Percentiles rank a stretch among this genome's conserved stretches.
Conservation (phyloP, 1,284 basidiomycete genomes). For the Puccinia sorghi region DNA sequence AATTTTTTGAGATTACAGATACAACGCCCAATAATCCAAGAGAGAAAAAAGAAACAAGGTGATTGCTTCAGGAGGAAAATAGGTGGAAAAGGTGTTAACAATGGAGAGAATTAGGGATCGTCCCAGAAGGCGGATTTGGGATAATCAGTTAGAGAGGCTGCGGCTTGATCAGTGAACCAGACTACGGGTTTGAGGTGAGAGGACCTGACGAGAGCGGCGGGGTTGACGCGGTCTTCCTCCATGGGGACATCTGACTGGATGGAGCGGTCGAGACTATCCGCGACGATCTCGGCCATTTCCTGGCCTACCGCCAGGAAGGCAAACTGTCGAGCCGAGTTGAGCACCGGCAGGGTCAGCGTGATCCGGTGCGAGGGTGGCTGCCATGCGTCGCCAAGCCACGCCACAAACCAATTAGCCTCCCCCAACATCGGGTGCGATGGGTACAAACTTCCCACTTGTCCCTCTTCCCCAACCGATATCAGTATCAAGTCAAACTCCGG, state of each 20-base stretch:
- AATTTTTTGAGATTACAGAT: too few species aligned
- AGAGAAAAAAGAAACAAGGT: neutral
- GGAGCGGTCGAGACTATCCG: slow-evolving; percentile 28
- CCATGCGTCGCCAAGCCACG: slow-evolving; percentile 43
- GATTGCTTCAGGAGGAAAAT: neutral
- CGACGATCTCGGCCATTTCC: slow-evolving; percentile 22
- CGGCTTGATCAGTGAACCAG: slow-evolving; percentile 37
- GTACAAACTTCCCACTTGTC: slow-evolving; percentile 45
- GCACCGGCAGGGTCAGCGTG: slow-evolving; percentile 38
- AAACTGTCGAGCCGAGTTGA: slow-evolving; percentile 39
- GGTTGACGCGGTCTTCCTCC: slow-evolving; percentile 48
- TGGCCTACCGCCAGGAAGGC: slow-evolving; percentile 37
- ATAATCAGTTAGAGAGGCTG: slow-evolving; percentile 34
- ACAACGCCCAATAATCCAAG: neutral
- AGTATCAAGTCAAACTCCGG: slow-evolving; percentile 46
- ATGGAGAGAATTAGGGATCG: slow-evolving; percentile 18
- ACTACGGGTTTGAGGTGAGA: slow-evolving; percentile 35
- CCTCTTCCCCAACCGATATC: slow-evolving; percentile 26
- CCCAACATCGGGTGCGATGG: slow-evolving; percentile 42
- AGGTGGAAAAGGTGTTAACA: neutral
- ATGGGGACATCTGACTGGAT: slow-evolving; percentile 48
- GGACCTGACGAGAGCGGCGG: slow-evolving; percentile 31
- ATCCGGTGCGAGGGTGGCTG: slow-evolving; percentile 30
- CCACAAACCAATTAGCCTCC: slow-evolving; percentile 49
- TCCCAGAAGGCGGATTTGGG: slow-evolving; percentile 48